Evolutionary conservation across 148 eudicot genomes (phyloP), one percentile per base, ranked within the genome.

Genomic region (Vaccinium corymbosum): DNA sequence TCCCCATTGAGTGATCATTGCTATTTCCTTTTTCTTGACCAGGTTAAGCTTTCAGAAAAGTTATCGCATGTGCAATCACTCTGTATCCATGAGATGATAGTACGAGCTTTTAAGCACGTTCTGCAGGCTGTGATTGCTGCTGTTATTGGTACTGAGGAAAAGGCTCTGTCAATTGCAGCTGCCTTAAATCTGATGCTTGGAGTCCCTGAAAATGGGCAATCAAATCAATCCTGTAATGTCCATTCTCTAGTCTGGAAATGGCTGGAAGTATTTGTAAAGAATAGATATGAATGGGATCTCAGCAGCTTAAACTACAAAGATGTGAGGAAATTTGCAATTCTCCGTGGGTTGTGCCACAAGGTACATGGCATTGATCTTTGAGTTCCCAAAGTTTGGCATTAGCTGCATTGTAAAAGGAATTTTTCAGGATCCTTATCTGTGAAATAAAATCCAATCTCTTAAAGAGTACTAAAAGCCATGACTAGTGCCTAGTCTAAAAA

Each of bases 61-160:
- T 84, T 97, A 80, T 97, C 99, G 74, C 99, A 97, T 84, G 99
- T 97, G 86, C 99, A 97, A 85, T 95, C 99, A 84, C 94, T 97
- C 73, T 97, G 99, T 87, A 91, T 97, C 75, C 99, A 97, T 86
- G 99, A 97, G 94, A 97, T 97, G 99, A 92, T 95, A 85, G 97
- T 95, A 83, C 98, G 99, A 86, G 99, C 99, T 84, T 97, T 89
- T 88, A 97, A 97, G 93, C 99, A 97, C 87, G 88, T 97, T 74
- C 89, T 97, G 78, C 99, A 92, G 89, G 99, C 99, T 76, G 98
- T 93, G 74, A 97, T 97, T 89, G 94, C 98, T 85, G 87, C 94
- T 83, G 93, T 92, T 74, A 78, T 14, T 82, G 85, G 86, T 82
- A 82, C 91, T 68, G 91, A 93, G 52, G 92, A 95, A 76, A 86